Evolutionary conservation across 169 alveolate genomes (phyloP), one percentile per base, ranked within the genome.

Genomic region (Besnoitia besnoiti): DNA sequence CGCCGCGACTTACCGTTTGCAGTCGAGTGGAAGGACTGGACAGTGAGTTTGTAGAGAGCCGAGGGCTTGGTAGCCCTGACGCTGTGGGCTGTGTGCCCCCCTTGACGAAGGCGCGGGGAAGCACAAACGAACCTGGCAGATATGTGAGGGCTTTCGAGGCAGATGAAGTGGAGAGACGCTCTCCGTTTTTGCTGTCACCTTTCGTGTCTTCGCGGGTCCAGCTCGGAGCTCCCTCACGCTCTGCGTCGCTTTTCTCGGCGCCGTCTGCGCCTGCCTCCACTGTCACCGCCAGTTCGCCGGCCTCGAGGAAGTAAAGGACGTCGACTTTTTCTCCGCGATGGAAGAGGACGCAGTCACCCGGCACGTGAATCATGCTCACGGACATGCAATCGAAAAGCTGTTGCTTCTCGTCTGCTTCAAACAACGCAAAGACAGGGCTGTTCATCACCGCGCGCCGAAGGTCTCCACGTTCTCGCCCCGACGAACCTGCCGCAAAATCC

Each of bases 321-420:
- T 90, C 93, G 3, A 90, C 90, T 67, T 90, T 90, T n/a, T 90
- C 93, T 4, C 93, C 93, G 24, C 85, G 21, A 40, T 90, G 90
- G 47, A 79, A 50, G 0, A 90, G 75, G 51, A 40, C 77, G 73
- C 93, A 90, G 19, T 85, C 93, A 8, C 40, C 47, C 35, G 93
- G 84, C 0, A 90, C 50, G 37, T 90, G 93, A 35, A 77, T 85
- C 44, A 90, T 76, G 73, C 90, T 90, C 40, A 49, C 49, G 42
- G n/a, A 27, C 90, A 90, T 77, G 44, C 76, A 77, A 24, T 76
- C 82, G 14, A 79, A 30, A 62, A 85, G 30, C 39, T 90, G 93
- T 85, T 77, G 93, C 39, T 87, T 47, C 33, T 90, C 93, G 27
- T 76, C 93, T 8, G 82, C 85, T 37, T 90, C 90, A 47, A 90